Percentiles rank a stretch among this genome's conserved stretches.
Evolutionary conservation across 768 basidiomycete genomes (phyloP).

Genomic region (Trametes villosa): DNA sequence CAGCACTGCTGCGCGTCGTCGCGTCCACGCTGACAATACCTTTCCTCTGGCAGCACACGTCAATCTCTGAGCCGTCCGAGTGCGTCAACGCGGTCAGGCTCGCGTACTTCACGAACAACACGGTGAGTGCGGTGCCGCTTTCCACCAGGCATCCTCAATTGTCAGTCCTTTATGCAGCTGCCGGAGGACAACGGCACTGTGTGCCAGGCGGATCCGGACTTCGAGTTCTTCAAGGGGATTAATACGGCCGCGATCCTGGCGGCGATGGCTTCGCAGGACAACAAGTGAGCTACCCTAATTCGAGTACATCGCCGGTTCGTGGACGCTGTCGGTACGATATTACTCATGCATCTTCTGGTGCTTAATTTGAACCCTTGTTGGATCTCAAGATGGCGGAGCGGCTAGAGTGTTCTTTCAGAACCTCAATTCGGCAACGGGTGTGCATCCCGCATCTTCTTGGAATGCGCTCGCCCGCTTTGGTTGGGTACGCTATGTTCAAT

Average conservation of each 20-base stretch:
- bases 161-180: not conserved
- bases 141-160: not conserved
- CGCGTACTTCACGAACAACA: slow-evolving; percentile 12
- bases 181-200: not conserved
- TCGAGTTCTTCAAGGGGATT: slow-evolving; percentile 5
- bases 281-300: too few relatives aligned
- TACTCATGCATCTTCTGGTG: too few relatives aligned
- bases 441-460: too few relatives aligned
- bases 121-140: slow-evolving; percentile 1
- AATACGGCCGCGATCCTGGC: slow-evolving; percentile 7
- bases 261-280: not conserved
- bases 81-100: slow-evolving; percentile 1
- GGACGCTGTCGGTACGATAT: too few relatives aligned
- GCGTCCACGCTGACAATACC: too few relatives aligned
- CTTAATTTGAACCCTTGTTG: too few relatives aligned
- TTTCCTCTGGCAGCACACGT: slow-evolving; percentile 1
- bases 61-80: slow-evolving; percentile 5
- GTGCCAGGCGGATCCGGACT: slow-evolving; percentile 7
- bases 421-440: too few relatives aligned
- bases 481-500: too few relatives aligned
- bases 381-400: too few relatives aligned
- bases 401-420: too few relatives aligned
- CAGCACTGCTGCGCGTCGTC: not conserved
- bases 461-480: too few relatives aligned
- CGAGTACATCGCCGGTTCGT: too few relatives aligned